Percentiles rank a stretch among this genome's conserved stretches.
Conservation (phyloP, 73 alveolate species). For the Paramecium biaurelia region DNA sequence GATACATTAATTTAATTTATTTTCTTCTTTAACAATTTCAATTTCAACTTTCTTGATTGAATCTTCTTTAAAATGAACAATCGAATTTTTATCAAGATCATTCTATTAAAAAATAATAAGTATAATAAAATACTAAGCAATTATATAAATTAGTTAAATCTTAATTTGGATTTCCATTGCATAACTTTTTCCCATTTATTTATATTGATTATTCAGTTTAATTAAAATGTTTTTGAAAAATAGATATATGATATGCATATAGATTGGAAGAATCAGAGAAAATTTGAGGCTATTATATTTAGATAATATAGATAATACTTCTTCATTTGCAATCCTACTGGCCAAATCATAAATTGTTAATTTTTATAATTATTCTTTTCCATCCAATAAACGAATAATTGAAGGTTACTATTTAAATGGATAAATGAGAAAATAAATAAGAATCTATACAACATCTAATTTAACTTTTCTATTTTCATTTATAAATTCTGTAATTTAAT, state of each 20-base stretch:
- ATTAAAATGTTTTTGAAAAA: background rate
- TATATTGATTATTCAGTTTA: background rate
- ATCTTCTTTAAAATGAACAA: background rate
- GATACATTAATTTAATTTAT: conserved; percentile 29
- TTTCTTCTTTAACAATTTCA: conserved; percentile 29
- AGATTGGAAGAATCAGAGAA: conserved; percentile 28
- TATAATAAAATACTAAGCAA: background rate
- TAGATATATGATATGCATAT: background rate
- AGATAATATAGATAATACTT: background rate
- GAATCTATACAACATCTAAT: background rate
- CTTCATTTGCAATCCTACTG: conserved; percentile 39
- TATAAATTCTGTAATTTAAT: background rate
- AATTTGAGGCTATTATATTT: background rate
- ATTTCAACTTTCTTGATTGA: background rate
- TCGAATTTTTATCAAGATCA: background rate
- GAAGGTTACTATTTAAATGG: background rate
- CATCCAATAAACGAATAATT: background rate
- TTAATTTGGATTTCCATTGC: background rate
- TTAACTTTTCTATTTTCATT: background rate
- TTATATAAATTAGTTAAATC: background rate
- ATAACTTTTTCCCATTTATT: background rate
- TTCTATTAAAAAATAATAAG: background rate
- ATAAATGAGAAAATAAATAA: conserved; percentile 1
- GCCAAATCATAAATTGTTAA: background rate
- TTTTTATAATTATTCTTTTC: background rate